Evolutionary conservation across 768 basidiomycete species (phyloP), one percentile per base, ranked within the genome.

Genomic region (Tephrocybe sp.): DNA sequence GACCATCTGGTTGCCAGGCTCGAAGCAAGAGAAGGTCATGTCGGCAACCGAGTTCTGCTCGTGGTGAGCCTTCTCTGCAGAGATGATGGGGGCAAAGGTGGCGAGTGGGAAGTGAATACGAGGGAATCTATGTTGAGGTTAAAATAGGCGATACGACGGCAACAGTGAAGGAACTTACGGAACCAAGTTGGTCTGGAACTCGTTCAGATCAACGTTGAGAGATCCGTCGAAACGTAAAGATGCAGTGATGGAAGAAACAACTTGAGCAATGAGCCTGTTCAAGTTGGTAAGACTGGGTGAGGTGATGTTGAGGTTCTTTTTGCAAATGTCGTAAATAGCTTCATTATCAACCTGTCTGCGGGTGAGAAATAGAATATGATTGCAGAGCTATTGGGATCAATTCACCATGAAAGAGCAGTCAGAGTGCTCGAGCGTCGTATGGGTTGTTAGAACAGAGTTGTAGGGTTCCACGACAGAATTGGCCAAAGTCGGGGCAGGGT

Each of bases 1-100:
- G 53, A 79, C 94, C 94, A 98, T 94, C 71, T 97, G 95, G 70
- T 93, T 94, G 53, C 92, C 93, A 51, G 80, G 78, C 76, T 98
- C 95, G 72, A 98, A 97, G 78, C 94, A 97, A 37, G 94, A 86
- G 77, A 91, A 93, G 54, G 95, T 98, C 93, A 98, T 97, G 63
- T 98, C 94, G 41, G 91, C 84, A 30, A 97, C 95, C 5, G 93
- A 91, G 76, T 98, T 97, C 70, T 93, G 90, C 69, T 98, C 95
- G 62, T 98, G 95, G 61, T 83, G 82, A 39, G 94, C 95, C 73
- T 97, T 97, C 62, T 95, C 94, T 22, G 86, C 83, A 29, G 93
- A 94, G 63, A 97, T 78, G 59, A 98, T 86, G 29, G 95, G 95
- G 1, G 95, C 92, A 66, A 90, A 97, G 55, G 92, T 94, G 48